Conservation (phyloP, 768 basidiomycete genomes). For the Boletus rufocinnamomeus region DNA sequence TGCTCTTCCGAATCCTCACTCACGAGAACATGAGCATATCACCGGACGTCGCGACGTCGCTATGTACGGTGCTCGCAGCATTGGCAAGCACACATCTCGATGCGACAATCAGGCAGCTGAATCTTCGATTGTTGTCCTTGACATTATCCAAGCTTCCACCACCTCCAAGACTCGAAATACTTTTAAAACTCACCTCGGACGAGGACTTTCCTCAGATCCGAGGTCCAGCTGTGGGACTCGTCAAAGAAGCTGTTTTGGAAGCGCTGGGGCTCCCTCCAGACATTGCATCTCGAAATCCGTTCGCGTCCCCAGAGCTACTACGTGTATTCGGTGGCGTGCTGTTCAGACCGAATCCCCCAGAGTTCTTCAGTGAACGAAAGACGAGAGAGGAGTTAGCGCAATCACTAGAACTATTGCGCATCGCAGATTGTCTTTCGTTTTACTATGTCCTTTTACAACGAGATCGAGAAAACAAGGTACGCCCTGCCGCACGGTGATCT, state of each 20-base stretch:
- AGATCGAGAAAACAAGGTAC: slow-evolving; percentile 59
- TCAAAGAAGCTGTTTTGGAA: slow-evolving; percentile 67
- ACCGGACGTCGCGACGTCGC: slow-evolving; percentile 48
- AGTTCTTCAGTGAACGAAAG: slow-evolving; percentile 43
- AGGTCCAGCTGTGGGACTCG: slow-evolving; percentile 64
- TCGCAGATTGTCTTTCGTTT: slow-evolving; percentile 66
- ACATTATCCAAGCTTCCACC: slow-evolving; percentile 52
- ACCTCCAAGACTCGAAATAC: slow-evolving; percentile 51
- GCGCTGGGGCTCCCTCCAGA: slow-evolving; percentile 38
- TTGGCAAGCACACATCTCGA: slow-evolving; percentile 66
- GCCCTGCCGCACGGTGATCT: slow-evolving; percentile 3
- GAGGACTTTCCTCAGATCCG: slow-evolving; percentile 64
- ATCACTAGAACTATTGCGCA: slow-evolving; percentile 58
- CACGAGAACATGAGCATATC: slow-evolving; percentile 30
- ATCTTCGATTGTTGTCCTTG: slow-evolving; percentile 59
- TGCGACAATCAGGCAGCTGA: slow-evolving; percentile 55
- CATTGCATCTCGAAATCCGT: slow-evolving; percentile 38
- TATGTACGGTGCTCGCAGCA: slow-evolving; percentile 52
- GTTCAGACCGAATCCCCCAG: slow-evolving; percentile 56
- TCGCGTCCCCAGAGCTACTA: slow-evolving; percentile 58
- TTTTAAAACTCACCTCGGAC: slow-evolving; percentile 54
- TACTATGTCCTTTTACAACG: slow-evolving; percentile 65
- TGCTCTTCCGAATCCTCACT: slow-evolving; percentile 44
- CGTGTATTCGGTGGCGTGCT: slow-evolving; percentile 60
- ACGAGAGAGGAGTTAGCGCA: slow-evolving; percentile 50